Conservation (phyloP, 2,329 filamentous ascomycete species). For the Colletotrichum musae region DNA sequence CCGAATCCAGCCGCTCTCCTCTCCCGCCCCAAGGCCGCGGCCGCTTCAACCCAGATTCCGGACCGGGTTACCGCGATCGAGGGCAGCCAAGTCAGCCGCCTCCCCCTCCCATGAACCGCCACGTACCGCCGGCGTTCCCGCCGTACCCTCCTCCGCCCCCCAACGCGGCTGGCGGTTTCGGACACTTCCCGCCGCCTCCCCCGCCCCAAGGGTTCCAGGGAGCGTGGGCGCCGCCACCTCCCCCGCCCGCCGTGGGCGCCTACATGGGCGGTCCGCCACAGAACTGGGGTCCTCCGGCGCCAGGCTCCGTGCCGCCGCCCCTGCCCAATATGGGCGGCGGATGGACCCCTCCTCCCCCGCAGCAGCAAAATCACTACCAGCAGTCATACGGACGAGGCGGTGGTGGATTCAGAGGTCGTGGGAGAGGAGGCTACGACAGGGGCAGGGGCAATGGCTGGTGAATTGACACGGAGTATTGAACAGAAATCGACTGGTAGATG, state of each 20-base stretch:
- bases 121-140: conserved; percentile 21
- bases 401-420: conserved; percentile 32
- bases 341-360: conserved; percentile 38
- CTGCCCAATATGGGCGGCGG: conserved; percentile 28
- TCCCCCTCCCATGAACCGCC: conserved; percentile 45
- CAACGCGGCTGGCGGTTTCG: conserved; percentile 44
- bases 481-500: no score
- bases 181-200: conserved; percentile 51
- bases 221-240: conserved; percentile 58
- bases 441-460: conserved; percentile 30
- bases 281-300: conserved; percentile 41
- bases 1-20: conserved; percentile 23
- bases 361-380: conserved; percentile 31
- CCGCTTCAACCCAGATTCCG: conserved; percentile 27
- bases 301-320: conserved; percentile 14
- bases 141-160: conserved; percentile 43
- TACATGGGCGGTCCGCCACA: conserved; percentile 37
- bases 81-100: conserved; percentile 33
- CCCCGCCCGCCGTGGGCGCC: conserved; percentile 44
- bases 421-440: conserved; percentile 38
- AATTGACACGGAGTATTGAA: no score
- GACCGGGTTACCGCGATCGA: conserved; percentile 4
- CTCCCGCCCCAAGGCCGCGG: conserved; percentile 27
- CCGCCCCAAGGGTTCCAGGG: conserved; percentile 57
- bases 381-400: conserved; percentile 34